A percentile compares a stretch with the other conserved stretches of the same genome.
Evolutionary conservation across 139 green algal species (phyloP).

Genomic region (Pseudopediastrum boryanum): DNA sequence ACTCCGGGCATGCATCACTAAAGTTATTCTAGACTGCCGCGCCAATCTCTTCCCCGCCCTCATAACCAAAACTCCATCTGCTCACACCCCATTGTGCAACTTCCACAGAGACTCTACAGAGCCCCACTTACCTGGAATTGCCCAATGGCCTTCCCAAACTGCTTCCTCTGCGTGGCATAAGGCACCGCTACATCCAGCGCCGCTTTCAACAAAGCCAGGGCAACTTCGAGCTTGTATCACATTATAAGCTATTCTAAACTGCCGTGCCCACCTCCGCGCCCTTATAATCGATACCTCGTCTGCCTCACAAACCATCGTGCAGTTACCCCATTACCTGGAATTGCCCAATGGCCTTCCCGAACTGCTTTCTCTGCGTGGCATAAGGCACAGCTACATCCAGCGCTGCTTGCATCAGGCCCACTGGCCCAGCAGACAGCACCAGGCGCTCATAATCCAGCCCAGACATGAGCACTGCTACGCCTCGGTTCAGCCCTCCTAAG

Average conservation of each 20-base stretch:
- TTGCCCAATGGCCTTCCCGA: constrained; percentile 84
- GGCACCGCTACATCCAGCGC: constrained; percentile 77
- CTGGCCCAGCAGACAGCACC: constrained; percentile 86
- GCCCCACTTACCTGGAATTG: constrained; percentile 94
- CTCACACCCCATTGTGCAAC: too few relatives aligned
- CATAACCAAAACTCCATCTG: too few relatives aligned
- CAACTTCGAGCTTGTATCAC: neutral
- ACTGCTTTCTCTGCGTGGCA: constrained; percentile 78
- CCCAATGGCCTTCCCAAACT: constrained; percentile 88
- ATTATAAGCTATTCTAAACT: neutral
- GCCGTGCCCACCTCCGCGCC: too few relatives aligned
- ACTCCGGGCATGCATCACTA: neutral
- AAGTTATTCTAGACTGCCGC: neutral
- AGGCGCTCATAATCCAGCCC: constrained; percentile 93
- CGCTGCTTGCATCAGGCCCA: constrained; percentile 81
- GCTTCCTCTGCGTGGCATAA: constrained; percentile 82
- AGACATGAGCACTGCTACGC: constrained; percentile 89
- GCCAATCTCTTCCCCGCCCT: too few relatives aligned
- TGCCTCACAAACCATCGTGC: too few relatives aligned
- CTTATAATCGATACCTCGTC: too few relatives aligned
- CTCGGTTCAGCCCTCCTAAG: constrained; percentile 78
- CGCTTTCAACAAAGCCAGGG: constrained; percentile 51
- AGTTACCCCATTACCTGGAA: too few relatives aligned
- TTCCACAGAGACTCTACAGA: too few relatives aligned
- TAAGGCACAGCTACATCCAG: neutral